Evolutionary conservation across 345 rosid genomes (phyloP), one percentile per base, ranked within the genome.

Genomic region (Aquilaria sinensis): DNA sequence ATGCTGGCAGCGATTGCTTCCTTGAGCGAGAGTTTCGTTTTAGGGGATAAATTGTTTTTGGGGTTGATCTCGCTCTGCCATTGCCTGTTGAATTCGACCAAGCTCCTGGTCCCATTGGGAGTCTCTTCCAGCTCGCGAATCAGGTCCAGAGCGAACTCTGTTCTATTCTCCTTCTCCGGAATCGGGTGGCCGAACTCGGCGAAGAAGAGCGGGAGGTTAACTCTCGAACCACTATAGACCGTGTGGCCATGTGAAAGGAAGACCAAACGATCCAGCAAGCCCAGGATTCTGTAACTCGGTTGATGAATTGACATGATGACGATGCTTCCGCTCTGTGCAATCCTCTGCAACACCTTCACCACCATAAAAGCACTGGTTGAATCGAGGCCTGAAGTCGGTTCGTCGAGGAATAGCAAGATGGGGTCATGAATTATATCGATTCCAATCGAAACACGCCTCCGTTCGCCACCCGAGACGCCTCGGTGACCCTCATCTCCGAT

Each of bases 331-430:
- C 89, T 85, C 63, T 81, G 87, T 2, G 99, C 96, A 47, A 94
- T 94, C 56, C 92, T 71, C 63, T 88, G 94, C 71, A 94, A 62
- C 4, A 94, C 99, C 64, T 90, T 94, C 23, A 90, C 92, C 29
- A 94, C 99, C 97, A 90, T 88, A 41, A 76, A 93, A 0, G 98
- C 97, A 3, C 97, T 93, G 0, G 98, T 93, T 2, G 98, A 93
- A 63, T 93, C 98, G 13, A 93, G 78, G 2, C 98, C 98, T 0
- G 98, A 93, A 57, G 98, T 93, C 4, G 97, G 98, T 65, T 93
- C 98, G 13, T 93, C 98, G 0, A 93, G 90, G 56, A 93, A 86
- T 60, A 93, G 78, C 37, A 93, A 60, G 43, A 93, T 93, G 8
- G 97, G 98, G 62, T 93, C 98, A 32, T 93, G 94, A 62, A 87